These are phyloP conservation scores for Phialophora verrucosa DNA, from an alignment of 2,329 filamentous ascomycete genomes.

Conservation along the genomic window DNA sequence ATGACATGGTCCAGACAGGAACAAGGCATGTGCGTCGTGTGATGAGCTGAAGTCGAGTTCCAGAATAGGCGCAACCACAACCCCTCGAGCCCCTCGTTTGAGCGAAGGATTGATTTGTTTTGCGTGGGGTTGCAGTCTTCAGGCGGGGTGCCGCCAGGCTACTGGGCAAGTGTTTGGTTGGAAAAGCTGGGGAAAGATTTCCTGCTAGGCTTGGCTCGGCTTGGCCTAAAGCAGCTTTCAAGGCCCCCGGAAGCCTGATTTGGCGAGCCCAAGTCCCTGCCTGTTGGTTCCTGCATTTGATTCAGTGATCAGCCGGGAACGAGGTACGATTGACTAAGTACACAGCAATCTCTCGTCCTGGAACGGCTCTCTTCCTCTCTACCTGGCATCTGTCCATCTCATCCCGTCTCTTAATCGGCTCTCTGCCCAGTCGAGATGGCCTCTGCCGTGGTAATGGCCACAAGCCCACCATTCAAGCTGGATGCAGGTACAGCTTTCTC, in stretches of 20 bases:
- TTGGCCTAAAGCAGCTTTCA: neutral
- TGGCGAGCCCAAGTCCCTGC: neutral
- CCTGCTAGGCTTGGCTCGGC: neutral
- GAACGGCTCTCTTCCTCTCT: neutral
- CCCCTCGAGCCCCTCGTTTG: neutral
- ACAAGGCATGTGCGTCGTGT: slow-evolving; percentile 24
- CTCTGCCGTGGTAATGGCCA: slow-evolving; percentile 15
- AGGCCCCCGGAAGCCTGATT: neutral
- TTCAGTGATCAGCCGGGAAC: neutral
- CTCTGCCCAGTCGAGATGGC: slow-evolving; percentile 15
- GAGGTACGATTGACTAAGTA: too few relatives aligned
- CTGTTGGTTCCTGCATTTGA: slow-evolving; percentile 3
- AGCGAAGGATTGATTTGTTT: neutral
- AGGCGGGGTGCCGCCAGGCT: neutral
- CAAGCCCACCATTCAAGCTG: slow-evolving; percentile 43
- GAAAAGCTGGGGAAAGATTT: slow-evolving; percentile 30
- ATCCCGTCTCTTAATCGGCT: neutral
- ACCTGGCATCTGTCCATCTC: neutral
- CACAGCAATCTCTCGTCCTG: neutral
- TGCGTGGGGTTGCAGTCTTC: slow-evolving; percentile 8
- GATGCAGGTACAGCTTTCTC: slow-evolving; percentile 59
- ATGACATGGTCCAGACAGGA: slow-evolving; percentile 5
- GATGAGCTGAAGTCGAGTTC: slow-evolving; percentile 8
- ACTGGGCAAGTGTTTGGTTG: neutral
- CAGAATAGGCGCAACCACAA: slow-evolving; percentile 1